Evolutionary conservation across 1,284 basidiomycete species (phyloP).

Genomic region (Porogramme epimiltina): DNA sequence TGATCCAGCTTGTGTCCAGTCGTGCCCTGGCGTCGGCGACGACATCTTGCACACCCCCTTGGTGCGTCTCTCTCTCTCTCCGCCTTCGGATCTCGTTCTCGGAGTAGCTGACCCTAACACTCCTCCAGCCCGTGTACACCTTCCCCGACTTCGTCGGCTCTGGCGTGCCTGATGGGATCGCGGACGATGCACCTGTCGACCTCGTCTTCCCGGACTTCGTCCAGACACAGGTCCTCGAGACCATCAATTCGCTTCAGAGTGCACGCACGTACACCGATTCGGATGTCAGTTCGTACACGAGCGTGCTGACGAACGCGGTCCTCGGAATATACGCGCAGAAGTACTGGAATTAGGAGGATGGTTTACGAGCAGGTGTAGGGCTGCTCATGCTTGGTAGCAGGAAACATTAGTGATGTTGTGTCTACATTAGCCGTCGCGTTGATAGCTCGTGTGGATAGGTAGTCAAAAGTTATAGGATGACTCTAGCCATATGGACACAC

Average conservation of each 20-base stretch:
- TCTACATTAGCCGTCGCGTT: too few species aligned
- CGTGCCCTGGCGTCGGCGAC: constrained; percentile 73
- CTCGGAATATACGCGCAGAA: constrained; percentile 63
- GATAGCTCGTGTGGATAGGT: too few species aligned
- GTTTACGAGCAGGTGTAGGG: too few species aligned
- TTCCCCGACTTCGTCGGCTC: constrained; percentile 64
- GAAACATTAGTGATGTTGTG: too few species aligned
- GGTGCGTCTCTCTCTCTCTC: constrained; percentile 10
- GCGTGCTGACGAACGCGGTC: constrained; percentile 50
- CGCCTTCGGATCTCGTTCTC: background rate
- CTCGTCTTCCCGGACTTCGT: constrained; percentile 75
- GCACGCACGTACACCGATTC: constrained; percentile 48
- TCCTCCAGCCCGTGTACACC: constrained; percentile 45
- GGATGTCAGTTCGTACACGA: constrained; percentile 56
- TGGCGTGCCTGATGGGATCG: constrained; percentile 45
- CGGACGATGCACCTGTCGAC: constrained; percentile 56
- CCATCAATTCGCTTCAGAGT: constrained; percentile 59
- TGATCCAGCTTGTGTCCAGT: constrained; percentile 34
- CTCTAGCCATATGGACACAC: too few species aligned
- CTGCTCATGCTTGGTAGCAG: too few species aligned
- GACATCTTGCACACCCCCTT: constrained; percentile 63
- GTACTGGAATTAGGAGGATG: constrained; percentile 44
- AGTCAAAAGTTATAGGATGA: too few species aligned
- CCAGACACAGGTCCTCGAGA: constrained; percentile 47
- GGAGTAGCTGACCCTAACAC: background rate